phyloP scores from a whole-genome alignment of 2,329 filamentous ascomycete species.

The Leptographium lundbergii region DNA sequence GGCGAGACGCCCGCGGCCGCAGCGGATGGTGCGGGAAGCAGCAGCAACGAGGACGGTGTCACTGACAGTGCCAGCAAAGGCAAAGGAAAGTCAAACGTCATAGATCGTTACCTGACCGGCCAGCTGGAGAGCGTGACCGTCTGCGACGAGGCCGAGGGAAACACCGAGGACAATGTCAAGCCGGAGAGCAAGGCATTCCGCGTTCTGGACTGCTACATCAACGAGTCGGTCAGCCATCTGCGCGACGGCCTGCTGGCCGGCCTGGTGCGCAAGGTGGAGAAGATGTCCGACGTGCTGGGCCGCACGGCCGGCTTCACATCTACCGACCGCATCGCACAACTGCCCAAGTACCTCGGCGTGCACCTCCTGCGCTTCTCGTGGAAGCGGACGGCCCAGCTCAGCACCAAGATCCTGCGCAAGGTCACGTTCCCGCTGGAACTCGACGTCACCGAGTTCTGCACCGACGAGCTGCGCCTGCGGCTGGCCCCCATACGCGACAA shows the following conservation, averaged over 20 bases:
- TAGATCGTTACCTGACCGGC: constrained; percentile 58
- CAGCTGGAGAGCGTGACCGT: constrained; percentile 65
- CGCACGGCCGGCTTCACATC: constrained; percentile 81
- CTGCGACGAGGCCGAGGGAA: constrained; percentile 71
- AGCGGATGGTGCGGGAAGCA: not conserved
- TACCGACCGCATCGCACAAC: constrained; percentile 73
- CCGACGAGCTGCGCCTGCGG: constrained; percentile 70
- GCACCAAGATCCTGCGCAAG: constrained; percentile 99
- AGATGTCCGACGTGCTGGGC: constrained; percentile 64
- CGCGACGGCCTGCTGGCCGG: constrained; percentile 75
- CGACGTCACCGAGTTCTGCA: constrained; percentile 90
- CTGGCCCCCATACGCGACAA: constrained; percentile 91
- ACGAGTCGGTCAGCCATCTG: constrained; percentile 73
- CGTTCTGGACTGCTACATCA: constrained; percentile 95
- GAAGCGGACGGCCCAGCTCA: constrained; percentile 91
- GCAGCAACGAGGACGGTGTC: not conserved
- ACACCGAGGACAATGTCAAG: constrained; percentile 59
- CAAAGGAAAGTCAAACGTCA: not conserved
- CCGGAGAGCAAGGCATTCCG: constrained; percentile 63
- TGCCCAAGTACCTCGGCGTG: constrained; percentile 91
- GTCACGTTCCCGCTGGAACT: constrained; percentile 91
- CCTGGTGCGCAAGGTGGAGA: constrained; percentile 81
- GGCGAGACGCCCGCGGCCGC: constrained; percentile 18
- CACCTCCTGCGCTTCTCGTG: constrained; percentile 98
- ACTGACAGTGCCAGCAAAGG: not conserved